Conservation (phyloP, 2,329 filamentous ascomycete genomes). For the Fusarium sp. region DNA sequence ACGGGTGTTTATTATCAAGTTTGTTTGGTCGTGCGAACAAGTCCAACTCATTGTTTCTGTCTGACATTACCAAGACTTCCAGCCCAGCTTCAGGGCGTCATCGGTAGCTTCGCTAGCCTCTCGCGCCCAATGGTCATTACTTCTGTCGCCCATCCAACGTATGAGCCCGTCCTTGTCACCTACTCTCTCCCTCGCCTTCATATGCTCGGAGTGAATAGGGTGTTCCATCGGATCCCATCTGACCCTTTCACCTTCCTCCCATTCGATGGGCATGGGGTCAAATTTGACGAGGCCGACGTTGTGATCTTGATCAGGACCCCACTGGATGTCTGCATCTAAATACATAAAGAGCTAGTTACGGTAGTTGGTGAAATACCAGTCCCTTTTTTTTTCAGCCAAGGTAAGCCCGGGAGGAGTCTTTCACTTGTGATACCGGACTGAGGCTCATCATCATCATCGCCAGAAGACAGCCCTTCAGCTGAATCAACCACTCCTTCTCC, state of each 20-base stretch:
- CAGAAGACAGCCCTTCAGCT: background rate
- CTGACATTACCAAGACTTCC: conserved; percentile 1
- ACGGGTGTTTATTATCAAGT: background rate
- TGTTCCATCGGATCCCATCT: conserved; percentile 9
- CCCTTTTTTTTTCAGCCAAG: background rate
- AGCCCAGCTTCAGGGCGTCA: background rate
- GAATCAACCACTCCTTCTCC: background rate
- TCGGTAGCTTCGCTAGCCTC: conserved; percentile 3
- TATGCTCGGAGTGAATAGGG: background rate
- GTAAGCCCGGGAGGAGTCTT: conserved; percentile 13
- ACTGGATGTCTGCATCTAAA: conserved; percentile 8
- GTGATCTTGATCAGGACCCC: background rate
- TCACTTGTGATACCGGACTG: background rate
- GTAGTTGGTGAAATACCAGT: conserved; percentile 2
- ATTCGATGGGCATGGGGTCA: conserved; percentile 9
- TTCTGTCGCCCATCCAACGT: conserved; percentile 5
- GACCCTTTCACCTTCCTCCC: background rate
- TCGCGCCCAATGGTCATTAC: background rate
- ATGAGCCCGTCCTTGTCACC: background rate
- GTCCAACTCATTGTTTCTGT: background rate
- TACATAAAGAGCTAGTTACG: conserved; percentile 4
- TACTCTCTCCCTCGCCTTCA: background rate
- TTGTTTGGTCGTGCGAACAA: background rate
- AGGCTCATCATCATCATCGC: background rate
- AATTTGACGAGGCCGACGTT: conserved; percentile 5